Base-by-base conservation (phyloP, 768 basidiomycete species). In the Calocera cornea region DNA sequence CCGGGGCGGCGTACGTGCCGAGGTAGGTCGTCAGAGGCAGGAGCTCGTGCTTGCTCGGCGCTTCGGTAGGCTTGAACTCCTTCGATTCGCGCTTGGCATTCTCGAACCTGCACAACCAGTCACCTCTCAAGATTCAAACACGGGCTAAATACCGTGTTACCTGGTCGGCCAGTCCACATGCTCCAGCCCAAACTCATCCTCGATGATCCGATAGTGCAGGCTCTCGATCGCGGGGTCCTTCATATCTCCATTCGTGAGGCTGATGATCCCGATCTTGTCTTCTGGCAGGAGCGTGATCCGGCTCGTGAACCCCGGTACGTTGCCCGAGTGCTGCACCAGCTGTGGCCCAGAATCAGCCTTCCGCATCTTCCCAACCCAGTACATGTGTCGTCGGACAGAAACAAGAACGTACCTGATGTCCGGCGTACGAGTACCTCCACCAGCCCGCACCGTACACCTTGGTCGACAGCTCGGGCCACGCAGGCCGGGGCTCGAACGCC, bases 371-470 rank as follows among this genome's bases (percentile, higher is more conserved):
- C 5, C 19, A 7, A 19, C 19, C 5, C 44, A 7, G 19, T 47
- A 17, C 19, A 24, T 24, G 8, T 5, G 31, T 1, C 24, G 49
- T 49, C 12, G 14, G 54, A 66, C 16, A 27, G 63, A 34, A 50
- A 41, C 67, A 1, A 16, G 27, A 17, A 31, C 74, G 60, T 68
- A 81, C 80, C 27, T 81, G 77, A 65, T 81, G 78, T 0, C 78
- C 81, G 1, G 72, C 73, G 64, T 79, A 80, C 0, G 80, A 77
- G 10, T n/a, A 60, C 7, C 78, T 74, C 44, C 24, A 40, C 81
- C 81, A 82, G 1, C 82, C 82, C 71, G 80, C 70, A 1, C 78
- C 80, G 69, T 82, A 83, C 7, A 74, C 78, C 1, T 44, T 16
- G 38, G 79, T 70, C 0, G 80, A 79, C 0, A 69, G 19, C 3